Evolutionary conservation across 345 rosid species (phyloP), one percentile per base, ranked within the genome.

Genomic region (Aurinia saxatilis): DNA sequence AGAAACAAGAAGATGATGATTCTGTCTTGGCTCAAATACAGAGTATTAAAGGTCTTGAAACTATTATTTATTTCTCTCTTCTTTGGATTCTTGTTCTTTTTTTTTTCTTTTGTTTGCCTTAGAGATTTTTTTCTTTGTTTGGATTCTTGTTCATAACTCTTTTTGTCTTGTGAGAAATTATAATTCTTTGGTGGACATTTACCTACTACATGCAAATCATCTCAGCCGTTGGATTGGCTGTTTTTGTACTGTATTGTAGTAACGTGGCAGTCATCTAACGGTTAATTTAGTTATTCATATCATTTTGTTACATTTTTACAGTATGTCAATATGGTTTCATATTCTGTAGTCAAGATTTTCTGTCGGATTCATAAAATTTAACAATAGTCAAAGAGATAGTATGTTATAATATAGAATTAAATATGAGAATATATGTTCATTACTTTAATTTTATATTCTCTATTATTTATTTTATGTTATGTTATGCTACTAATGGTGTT

Each of bases 11-110:
- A 39, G 75, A 78, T 31, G 78, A 60, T 5, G 77, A 77, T 48
- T 57, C 67, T 27, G 77, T 50, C 41, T 34, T 15, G 23, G 17
- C 36, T 16, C 47, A 67, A 6, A 40, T 62, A 66, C 67, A 80
- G 53, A 75, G 62, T 30, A 65, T 73, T 36, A 71, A 71, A 73
- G 85, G 95, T 81, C 56, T 14, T 21, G 25, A 21, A 41, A 42
- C n/a, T n/a, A n/a, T n/a, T 23, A 23, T 5, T 23, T 31, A n/a
- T 31, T 51, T 50, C 48, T 47, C 66, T 29, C 25, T 23, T 23
- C 27, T 23, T 23, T 23, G 25, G 52, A 50, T 52, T 61, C 47
- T 9, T 23, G 27, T 23, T 15, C 4, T 37, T 11, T 11, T n/a
- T 19, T 6, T 7, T 40, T 13, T 2, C n/a, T n/a, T n/a, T n/a